Evolutionary conservation across 352 stramenopile genomes (phyloP), one percentile per base, ranked within the genome.

Genomic region (Globisporangium echinulatum): DNA sequence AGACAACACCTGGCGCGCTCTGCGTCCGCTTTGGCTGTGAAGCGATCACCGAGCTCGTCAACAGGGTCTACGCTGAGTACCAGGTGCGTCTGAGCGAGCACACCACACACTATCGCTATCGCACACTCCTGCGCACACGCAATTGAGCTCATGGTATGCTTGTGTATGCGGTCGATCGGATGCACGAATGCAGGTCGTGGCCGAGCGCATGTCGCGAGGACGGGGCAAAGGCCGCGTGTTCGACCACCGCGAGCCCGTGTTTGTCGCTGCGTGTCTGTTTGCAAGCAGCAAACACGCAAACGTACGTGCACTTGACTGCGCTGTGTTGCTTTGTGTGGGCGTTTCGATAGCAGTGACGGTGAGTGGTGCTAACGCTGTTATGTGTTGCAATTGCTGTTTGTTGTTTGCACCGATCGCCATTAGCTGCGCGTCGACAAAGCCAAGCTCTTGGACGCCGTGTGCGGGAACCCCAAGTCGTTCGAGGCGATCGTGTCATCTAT

Each of bases 21-120:
- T 92, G 82, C 51, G 85, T 92, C 60, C 82, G 84, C 33, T 85
- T 88, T 42, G 82, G 82, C 46, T 92, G 82, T 46, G 75, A 83
- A 44, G 69, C 63, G 15, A 79, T 92, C 54, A 76, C 75, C 14
- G 79, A 88, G 61, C 73, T 83, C 50, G 79, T 88, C 6, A 63
- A 69, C 19, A 75, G 71, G 51, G 78, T 92, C 43, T 66, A 82
- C 53, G 68, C 68, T 37, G 76, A 86, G 56, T 90, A 90, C 60
- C 68, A 79, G 61, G 25, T 33, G 25, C 25, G 25, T 33, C 25
- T 33, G 25, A 33, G 25, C 25, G 25, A 33, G 25, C 25, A 33
- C 25, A 33, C 25, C 25, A 33, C 25, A 33, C 25, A 33, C 25
- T 33, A 33, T 33, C 25, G 25, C 25, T 33, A 33, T 33, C 25